These are phyloP conservation scores for Kalaharituber pfeilii DNA, from an alignment of 2,329 filamentous ascomycete genomes.

Conservation along the genomic window DNA sequence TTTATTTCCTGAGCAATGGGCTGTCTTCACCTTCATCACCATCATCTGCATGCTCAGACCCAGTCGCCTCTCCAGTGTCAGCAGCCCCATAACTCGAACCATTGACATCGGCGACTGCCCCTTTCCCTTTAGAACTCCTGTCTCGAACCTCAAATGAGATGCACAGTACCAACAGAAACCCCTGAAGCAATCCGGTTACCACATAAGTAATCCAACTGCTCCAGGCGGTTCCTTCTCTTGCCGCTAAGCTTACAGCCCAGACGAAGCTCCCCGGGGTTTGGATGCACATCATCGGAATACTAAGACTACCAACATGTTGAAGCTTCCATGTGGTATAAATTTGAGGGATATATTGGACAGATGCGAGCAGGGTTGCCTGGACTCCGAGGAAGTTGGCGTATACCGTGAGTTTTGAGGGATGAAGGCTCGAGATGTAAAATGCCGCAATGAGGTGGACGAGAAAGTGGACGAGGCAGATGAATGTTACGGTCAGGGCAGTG, in stretches of 20 bases:
- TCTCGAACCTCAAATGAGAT: slow-evolving; percentile 52
- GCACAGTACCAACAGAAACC: slow-evolving; percentile 59
- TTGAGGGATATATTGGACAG: slow-evolving; percentile 85
- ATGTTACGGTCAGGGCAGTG: slow-evolving; percentile 59
- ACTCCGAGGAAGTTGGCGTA: slow-evolving; percentile 83
- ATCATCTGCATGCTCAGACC: neutral
- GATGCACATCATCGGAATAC: slow-evolving; percentile 95
- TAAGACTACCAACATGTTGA: slow-evolving; percentile 75
- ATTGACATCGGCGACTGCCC: neutral
- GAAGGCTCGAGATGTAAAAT: slow-evolving; percentile 29
- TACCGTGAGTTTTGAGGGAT: slow-evolving; percentile 45
- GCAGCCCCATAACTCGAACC: neutral
- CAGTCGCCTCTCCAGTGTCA: neutral
- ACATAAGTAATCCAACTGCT: slow-evolving; percentile 89
- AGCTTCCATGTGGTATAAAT: slow-evolving; percentile 79
- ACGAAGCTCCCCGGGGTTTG: slow-evolving; percentile 86
- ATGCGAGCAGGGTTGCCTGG: slow-evolving; percentile 58
- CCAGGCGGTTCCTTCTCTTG: slow-evolving; percentile 65
- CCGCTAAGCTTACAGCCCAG: slow-evolving; percentile 70
- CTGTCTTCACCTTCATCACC: slow-evolving; percentile 6
- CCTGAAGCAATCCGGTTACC: slow-evolving; percentile 72
- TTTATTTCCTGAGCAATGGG: slow-evolving; percentile 28
- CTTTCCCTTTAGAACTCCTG: slow-evolving; percentile 21
- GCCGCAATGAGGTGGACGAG: slow-evolving; percentile 46
- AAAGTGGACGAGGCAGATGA: slow-evolving; percentile 58